Evolutionary conservation across 2,329 filamentous ascomycete species (phyloP), one percentile per base, ranked within the genome.

Genomic region (Monilinia fructicola): DNA sequence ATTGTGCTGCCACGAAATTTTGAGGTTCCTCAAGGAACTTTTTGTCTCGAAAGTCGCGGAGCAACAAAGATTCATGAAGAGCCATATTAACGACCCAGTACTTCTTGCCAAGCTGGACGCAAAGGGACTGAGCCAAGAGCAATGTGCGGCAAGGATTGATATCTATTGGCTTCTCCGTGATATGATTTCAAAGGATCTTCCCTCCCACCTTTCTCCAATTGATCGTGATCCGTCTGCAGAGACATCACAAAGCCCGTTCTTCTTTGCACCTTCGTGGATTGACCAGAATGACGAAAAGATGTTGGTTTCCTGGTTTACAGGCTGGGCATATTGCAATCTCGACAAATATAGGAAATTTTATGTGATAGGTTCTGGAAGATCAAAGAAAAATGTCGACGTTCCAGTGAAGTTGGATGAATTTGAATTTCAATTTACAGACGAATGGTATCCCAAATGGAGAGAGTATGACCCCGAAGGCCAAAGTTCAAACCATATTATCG

Each of bases 291-390:
- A 89, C 68, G 87, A 89, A 72, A 83, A 87, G 72, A 86, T 83
- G 66, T 77, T 89, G 38, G 81, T 88, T 12, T 85, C 87, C 69
- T 88, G 84, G 83, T 89, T 87, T 73, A 85, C 83, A 1, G 84
- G 79, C 75, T 89, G 86, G 86, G 79, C 84, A 0, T 77, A 79
- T 42, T 68, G 75, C 65, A 81, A 82, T 40, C 72, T 85, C 46
- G 81, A 86, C 66, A 76, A 77, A 52, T 85, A 81, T 71, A 81
- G 85, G 42, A 82, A 80, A 48, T 88, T 88, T 70, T 77, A 78
- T 23, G 82, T 89, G 3, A 65, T 88, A 5, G 86, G 85, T 3
- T 75, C 74, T 38, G 58, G 55, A 14, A 40, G 26, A 40, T 59
- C 54, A 21, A 40, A 56, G 4, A 59, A 38, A 40, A 23, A 16